Evolutionary conservation across 768 basidiomycete species (phyloP).

Genomic region (Rhodocollybia butyracea): DNA sequence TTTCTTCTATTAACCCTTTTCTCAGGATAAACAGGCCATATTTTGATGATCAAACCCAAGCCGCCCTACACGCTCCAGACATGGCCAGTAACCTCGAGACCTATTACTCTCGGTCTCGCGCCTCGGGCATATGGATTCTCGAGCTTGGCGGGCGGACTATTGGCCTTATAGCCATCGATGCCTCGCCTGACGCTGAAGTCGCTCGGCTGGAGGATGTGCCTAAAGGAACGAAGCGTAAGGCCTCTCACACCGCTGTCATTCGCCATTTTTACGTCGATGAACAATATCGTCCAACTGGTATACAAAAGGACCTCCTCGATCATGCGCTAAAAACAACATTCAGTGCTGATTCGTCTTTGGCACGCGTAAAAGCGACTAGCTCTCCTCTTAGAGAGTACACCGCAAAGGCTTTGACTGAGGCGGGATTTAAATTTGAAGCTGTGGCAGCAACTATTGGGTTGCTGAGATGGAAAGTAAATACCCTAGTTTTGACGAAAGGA

Average conservation of each 20-base stretch:
- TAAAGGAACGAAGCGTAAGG: conserved; percentile 29
- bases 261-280: conserved; percentile 77
- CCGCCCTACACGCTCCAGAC: conserved; percentile 54
- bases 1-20: not conserved
- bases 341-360: conserved; percentile 33
- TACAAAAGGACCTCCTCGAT: conserved; percentile 66
- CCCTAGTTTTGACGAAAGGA: conserved; percentile 39
- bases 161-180: conserved; percentile 71
- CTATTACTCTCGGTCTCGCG: conserved; percentile 59
- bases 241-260: conserved; percentile 55
- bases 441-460: conserved; percentile 48
- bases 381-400: conserved; percentile 53
- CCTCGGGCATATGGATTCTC: conserved; percentile 70
- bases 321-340: conserved; percentile 62
- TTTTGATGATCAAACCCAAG: conserved; percentile 55
- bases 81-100: conserved; percentile 43
- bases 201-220: too few relatives aligned
- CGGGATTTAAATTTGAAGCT: conserved; percentile 49
- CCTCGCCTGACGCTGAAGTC: conserved; percentile 34
- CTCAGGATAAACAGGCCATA: conserved; percentile 66
- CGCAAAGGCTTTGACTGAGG: conserved; percentile 37
- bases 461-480: conserved; percentile 51
- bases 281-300: conserved; percentile 47
- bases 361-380: conserved; percentile 42
- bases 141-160: conserved; percentile 57